Evolutionary conservation across 495 filamentous ascomycete genomes (phyloP), one percentile per base, ranked within the genome.

Genomic region (Aspergillus indologenus): DNA sequence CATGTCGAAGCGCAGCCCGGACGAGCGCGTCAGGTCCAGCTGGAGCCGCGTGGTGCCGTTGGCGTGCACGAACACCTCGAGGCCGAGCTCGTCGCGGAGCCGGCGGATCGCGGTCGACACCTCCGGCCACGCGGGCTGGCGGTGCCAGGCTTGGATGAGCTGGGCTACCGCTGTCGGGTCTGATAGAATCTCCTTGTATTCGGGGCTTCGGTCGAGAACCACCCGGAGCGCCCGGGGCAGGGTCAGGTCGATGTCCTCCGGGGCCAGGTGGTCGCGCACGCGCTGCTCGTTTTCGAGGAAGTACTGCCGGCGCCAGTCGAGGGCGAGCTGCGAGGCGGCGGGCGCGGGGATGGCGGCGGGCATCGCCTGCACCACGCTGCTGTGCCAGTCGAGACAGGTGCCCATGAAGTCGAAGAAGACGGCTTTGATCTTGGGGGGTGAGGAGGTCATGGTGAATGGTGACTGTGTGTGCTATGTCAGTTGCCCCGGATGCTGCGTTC

Each of bases 11-110:
- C 57, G 53, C 26, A 83, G 54, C 5, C 74, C 77, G 0, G 80
- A 79, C 0, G 80, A 81, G 17, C 72, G 68, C 15, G 61, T 66
- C 6, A 84, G 65, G 62, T 83, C 78, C 17, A 85, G 75, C 65
- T 84, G 82, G 23, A 83, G 68, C 47, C 81, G 73, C 26, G 80
- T 80, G 1, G 78, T 80, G 0, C 81, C 81, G 57, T 85, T 85
- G n/a, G 81, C 79, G 47, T 79, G 73, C 21, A 84, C 79, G 23
- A 80, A 76, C 0, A 69, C 67, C 47, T 75, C 72, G 5, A 40
- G 34, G 6, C 34, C 34, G 34, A 40, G 34, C 5, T 61, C 60
- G 18, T 62, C 64, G 34, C 34, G 34, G 8, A 77, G 51, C 20
- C 58, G 57, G 7, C 57, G 29, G 12, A 77, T 66, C n/a, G 75